A percentile compares a stretch with the other conserved stretches of the same genome.
phyloP scores from a whole-genome alignment of 495 filamentous ascomycete genomes.

The Letharia lupina region DNA sequence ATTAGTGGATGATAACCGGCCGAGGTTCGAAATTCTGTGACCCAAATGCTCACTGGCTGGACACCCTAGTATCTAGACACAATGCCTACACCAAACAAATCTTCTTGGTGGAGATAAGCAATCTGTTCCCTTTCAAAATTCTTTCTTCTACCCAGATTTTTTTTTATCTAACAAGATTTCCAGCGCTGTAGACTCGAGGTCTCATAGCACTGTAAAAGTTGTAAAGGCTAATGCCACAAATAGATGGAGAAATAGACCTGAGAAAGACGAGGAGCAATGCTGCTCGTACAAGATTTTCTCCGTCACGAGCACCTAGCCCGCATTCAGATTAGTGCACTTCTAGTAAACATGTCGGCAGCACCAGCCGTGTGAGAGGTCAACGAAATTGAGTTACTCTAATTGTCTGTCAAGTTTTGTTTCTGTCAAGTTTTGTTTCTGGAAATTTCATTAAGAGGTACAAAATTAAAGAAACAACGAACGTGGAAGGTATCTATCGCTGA shows the following conservation, averaged over 20 bases:
- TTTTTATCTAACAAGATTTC: no score
- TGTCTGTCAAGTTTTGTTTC: not conserved
- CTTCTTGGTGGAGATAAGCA: no score
- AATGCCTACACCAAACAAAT: not conserved
- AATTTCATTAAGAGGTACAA: not conserved
- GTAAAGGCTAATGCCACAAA: not conserved
- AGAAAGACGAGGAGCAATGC: not conserved
- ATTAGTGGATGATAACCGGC: not conserved
- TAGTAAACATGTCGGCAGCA: not conserved
- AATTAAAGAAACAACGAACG: not conserved
- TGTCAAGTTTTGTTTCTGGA: not conserved
- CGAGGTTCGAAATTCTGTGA: not conserved
- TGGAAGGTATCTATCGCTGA: conserved; percentile 15
- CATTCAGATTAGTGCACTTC: not conserved
- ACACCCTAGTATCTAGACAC: not conserved
- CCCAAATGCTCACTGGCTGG: not conserved
- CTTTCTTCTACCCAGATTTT: not conserved
- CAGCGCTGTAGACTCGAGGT: not conserved
- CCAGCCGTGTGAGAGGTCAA: not conserved
- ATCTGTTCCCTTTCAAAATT: not conserved
- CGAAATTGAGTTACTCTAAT: no score
- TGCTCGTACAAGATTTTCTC: not conserved
- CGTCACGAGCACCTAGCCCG: not conserved
- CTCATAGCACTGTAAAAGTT: not conserved
- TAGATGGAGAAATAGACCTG: no score